A percentile compares a stretch with the other conserved stretches of the same genome.
These are phyloP conservation scores for Malus orientalis DNA, from an alignment of 306 rosid species.

Conservation along the genomic window DNA sequence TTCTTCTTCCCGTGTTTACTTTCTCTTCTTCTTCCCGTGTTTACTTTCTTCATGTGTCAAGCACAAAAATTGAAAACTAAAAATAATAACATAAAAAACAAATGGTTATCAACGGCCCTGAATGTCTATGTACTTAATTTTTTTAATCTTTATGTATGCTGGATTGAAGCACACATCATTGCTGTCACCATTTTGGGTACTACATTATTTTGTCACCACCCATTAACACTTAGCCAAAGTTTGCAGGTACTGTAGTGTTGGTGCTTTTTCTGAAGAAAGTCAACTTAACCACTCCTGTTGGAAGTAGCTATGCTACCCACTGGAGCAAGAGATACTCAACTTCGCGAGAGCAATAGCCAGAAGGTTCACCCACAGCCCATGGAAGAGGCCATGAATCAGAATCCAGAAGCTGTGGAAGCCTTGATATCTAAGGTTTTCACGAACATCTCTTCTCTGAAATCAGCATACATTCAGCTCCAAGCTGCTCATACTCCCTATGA, in stretches of 20 bases:
- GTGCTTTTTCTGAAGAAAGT: slow-evolving; percentile 41
- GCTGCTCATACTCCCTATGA: slow-evolving; percentile 98
- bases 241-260: slow-evolving; percentile 39
- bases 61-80: not conserved
- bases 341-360: slow-evolving; percentile 87
- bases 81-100: too few species aligned
- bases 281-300: slow-evolving; percentile 32
- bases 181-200: not conserved
- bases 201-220: not conserved
- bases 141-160: not conserved
- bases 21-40: too few species aligned
- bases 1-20: too few species aligned
- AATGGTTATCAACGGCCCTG: not conserved
- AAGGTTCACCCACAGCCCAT: slow-evolving; percentile 99
- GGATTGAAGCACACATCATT: not conserved
- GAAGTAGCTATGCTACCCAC: slow-evolving; percentile 90
- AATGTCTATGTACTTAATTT: not conserved
- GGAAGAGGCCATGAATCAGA: slow-evolving; percentile 96
- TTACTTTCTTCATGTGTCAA: too few species aligned
- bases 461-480: slow-evolving; percentile 96
- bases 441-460: slow-evolving; percentile 77
- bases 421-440: slow-evolving; percentile 73
- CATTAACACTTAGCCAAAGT: slow-evolving; percentile 28
- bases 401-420: slow-evolving; percentile 84
- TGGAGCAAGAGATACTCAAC: slow-evolving; percentile 83